Evolutionary conservation across 2,329 filamentous ascomycete genomes (phyloP).

Genomic region (Huntiella omanensis): DNA sequence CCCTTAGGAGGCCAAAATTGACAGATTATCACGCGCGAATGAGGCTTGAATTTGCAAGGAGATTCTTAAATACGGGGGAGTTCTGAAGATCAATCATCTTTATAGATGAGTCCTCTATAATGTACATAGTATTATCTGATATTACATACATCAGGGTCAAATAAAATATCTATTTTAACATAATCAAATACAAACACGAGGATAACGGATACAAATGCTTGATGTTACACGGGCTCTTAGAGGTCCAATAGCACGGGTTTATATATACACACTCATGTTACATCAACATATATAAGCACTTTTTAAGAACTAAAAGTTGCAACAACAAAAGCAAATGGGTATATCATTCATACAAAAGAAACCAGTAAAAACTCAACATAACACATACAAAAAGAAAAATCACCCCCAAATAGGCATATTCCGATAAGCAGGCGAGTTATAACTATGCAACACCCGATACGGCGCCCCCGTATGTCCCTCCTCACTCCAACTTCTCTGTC

Average conservation of each 20-base stretch:
- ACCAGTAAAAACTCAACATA: constrained; percentile 2
- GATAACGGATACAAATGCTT: no score
- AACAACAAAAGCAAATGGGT: not conserved
- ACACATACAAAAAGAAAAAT: constrained; percentile 1
- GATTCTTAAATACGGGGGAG: no score
- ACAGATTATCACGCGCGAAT: no score
- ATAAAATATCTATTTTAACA: no score
- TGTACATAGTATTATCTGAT: no score
- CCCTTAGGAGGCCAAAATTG: no score
- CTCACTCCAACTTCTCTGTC: constrained; percentile 21
- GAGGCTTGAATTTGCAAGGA: no score
- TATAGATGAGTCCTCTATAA: no score
- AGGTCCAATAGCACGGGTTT: not conserved
- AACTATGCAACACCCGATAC: constrained; percentile 37
- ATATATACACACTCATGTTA: not conserved
- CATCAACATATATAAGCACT: not conserved
- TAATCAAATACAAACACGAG: no score
- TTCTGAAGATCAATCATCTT: no score
- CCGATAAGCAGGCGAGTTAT: constrained; percentile 38
- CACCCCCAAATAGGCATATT: constrained; percentile 37
- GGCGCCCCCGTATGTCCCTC: constrained; percentile 17
- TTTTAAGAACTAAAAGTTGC: not conserved
- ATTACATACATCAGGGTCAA: no score
- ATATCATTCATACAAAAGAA: constrained; percentile 5
- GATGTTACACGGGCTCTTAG: not conserved